Percentiles rank a stretch among this genome's conserved stretches.
phyloP scores from a whole-genome alignment of 2,329 filamentous ascomycete genomes.

The Lanzia echinophila region DNA sequence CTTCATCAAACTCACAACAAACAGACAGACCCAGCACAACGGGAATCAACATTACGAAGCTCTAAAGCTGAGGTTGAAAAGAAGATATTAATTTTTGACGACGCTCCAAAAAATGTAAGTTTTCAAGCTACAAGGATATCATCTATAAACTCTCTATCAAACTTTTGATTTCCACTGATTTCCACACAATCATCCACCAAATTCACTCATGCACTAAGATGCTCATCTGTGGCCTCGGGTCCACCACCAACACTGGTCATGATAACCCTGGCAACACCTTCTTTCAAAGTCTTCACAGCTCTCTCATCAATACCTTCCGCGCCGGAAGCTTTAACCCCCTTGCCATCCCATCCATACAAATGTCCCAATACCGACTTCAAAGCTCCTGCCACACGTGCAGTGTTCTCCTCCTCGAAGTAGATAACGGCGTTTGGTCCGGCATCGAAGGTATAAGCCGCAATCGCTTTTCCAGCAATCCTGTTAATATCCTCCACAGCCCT shows the following conservation, averaged over 20 bases:
- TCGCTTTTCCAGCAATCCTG: conserved; percentile 63
- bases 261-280: conserved; percentile 83
- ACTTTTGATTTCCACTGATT: background rate
- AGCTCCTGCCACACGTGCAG: conserved; percentile 64
- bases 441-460: conserved; percentile 96
- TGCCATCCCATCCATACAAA: conserved; percentile 66
- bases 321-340: conserved; percentile 43
- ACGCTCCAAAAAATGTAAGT: background rate
- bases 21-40: too few species aligned
- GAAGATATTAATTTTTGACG: background rate
- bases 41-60: too few species aligned
- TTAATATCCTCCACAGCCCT: conserved; percentile 88
- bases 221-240: conserved; percentile 71
- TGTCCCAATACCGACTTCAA: conserved; percentile 62
- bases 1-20: too few species aligned
- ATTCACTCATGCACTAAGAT: conserved; percentile 49
- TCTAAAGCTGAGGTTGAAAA: too few species aligned
- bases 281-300: conserved; percentile 59
- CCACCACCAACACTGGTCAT: conserved; percentile 88
- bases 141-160: background rate
- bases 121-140: background rate
- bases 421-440: conserved; percentile 95
- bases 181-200: background rate
- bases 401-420: conserved; percentile 83
- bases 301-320: conserved; percentile 56